Evolutionary conservation across 2,329 filamentous ascomycete genomes (phyloP).

Genomic region (Periglandula ipomoeae): DNA sequence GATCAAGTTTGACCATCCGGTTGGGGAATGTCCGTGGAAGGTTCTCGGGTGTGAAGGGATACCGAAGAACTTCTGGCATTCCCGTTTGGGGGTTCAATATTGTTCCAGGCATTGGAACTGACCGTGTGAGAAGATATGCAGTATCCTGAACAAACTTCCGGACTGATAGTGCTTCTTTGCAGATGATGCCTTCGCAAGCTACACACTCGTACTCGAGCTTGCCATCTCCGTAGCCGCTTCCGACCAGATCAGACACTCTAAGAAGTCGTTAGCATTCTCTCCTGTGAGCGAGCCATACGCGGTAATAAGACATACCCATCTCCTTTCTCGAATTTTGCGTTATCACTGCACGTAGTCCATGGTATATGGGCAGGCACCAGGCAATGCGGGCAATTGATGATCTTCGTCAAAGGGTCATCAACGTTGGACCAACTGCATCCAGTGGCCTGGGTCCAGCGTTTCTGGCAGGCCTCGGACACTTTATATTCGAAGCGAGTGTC

Average conservation of each 20-base stretch:
- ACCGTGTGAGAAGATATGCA: constrained; percentile 6
- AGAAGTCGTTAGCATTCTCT: neutral
- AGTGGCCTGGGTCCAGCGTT: constrained; percentile 38
- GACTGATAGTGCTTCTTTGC: constrained; percentile 50
- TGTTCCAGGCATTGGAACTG: constrained; percentile 56
- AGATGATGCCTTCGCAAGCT: constrained; percentile 39
- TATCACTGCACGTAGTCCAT: constrained; percentile 48
- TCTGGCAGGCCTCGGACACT: constrained; percentile 32
- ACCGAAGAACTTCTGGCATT: constrained; percentile 28
- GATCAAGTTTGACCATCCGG: constrained; percentile 38
- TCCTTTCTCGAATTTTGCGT: constrained; percentile 13
- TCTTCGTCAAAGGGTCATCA: constrained; percentile 38
- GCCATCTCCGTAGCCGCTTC: constrained; percentile 47
- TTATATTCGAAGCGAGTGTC: constrained; percentile 49
- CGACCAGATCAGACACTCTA: constrained; percentile 1
- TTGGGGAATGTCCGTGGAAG: constrained; percentile 45
- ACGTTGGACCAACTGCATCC: constrained; percentile 50
- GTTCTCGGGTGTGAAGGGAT: constrained; percentile 10
- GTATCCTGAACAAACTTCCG: constrained; percentile 43
- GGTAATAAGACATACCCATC: neutral
- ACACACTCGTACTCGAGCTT: constrained; percentile 41
- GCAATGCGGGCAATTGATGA: constrained; percentile 48
- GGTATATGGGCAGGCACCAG: constrained; percentile 30
- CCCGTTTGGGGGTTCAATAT: constrained; percentile 47
- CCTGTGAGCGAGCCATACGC: neutral